Evolutionary conservation across 2,329 filamentous ascomycete species (phyloP).

Genomic region (Pestalotiopsis sp.): DNA sequence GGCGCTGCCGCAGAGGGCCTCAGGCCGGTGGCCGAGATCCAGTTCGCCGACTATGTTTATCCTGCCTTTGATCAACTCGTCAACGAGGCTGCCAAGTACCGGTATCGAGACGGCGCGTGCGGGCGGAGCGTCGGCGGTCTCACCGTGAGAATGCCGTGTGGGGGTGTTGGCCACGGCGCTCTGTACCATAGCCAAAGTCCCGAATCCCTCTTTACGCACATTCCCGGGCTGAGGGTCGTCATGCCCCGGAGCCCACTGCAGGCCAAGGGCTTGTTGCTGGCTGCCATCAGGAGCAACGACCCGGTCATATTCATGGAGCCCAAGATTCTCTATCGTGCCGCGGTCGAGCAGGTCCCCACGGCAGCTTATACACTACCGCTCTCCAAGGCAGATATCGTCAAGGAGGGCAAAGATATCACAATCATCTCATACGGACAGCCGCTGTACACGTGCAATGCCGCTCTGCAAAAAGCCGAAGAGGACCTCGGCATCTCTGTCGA

Average conservation of each 20-base stretch:
- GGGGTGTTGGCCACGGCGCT: constrained; percentile 85
- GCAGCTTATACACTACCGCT: constrained; percentile 81
- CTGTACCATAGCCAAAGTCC: constrained; percentile 89
- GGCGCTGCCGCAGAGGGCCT: constrained; percentile 89
- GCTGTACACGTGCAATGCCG: constrained; percentile 78
- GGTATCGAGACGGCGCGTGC: constrained; percentile 69
- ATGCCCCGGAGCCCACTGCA: constrained; percentile 85
- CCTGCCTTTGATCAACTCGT: constrained; percentile 93
- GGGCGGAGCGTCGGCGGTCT: constrained; percentile 71
- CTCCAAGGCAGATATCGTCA: constrained; percentile 82
- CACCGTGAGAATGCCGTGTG: constrained; percentile 88
- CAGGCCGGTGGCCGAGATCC: constrained; percentile 90
- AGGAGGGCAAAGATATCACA: constrained; percentile 78
- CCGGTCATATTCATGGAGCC: constrained; percentile 94
- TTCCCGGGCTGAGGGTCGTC: constrained; percentile 83
- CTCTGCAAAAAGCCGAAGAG: constrained; percentile 73
- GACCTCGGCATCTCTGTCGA: constrained; percentile 79
- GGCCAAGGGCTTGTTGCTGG: constrained; percentile 82
- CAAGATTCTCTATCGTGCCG: constrained; percentile 88
- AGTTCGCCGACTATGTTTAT: constrained; percentile 94
- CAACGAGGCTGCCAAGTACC: constrained; percentile 87
- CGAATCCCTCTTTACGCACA: constrained; percentile 84
- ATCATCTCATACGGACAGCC: constrained; percentile 89
- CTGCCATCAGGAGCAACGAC: constrained; percentile 78
- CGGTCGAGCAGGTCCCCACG: constrained; percentile 86